Percentiles rank a stretch among this genome's conserved stretches.
Evolutionary conservation across 2,329 filamentous ascomycete species (phyloP).

Genomic region (Alternaria conjuncta): DNA sequence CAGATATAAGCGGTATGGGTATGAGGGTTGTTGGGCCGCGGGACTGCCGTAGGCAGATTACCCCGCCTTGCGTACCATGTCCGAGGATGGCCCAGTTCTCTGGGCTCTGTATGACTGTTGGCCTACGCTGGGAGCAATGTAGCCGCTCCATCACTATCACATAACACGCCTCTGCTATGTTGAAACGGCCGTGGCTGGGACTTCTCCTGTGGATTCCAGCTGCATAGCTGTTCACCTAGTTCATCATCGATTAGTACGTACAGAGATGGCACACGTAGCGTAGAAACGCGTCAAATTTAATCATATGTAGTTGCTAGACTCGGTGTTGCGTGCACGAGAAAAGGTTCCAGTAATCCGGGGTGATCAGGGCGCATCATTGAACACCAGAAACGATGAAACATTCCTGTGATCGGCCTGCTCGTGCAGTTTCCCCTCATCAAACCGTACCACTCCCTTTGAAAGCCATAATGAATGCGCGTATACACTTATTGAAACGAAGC

Average conservation of each 20-base stretch:
- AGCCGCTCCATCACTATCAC: not conserved
- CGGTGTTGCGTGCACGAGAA: not conserved
- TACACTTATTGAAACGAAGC: not conserved
- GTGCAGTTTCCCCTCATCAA: not conserved
- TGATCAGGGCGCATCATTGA: not conserved
- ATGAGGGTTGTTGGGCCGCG: not conserved
- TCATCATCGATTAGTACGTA: not conserved
- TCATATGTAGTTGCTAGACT: not conserved
- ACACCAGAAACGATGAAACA: not conserved
- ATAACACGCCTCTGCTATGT: not conserved
- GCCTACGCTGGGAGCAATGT: not conserved
- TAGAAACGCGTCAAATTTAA: not conserved
- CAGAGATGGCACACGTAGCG: not conserved
- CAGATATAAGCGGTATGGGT: not conserved
- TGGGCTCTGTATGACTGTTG: not conserved
- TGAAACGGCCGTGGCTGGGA: not conserved
- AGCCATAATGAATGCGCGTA: not conserved
- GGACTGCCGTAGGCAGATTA: not conserved
- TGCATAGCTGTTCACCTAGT: not conserved
- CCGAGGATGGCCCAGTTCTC: not conserved
- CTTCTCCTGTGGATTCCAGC: not conserved
- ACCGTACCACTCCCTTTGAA: not conserved
- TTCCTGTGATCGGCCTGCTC: not conserved
- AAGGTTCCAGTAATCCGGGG: not conserved
- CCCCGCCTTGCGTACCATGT: not conserved